Conservation (phyloP, 768 basidiomycete species). For the Suillus occidentalis region DNA sequence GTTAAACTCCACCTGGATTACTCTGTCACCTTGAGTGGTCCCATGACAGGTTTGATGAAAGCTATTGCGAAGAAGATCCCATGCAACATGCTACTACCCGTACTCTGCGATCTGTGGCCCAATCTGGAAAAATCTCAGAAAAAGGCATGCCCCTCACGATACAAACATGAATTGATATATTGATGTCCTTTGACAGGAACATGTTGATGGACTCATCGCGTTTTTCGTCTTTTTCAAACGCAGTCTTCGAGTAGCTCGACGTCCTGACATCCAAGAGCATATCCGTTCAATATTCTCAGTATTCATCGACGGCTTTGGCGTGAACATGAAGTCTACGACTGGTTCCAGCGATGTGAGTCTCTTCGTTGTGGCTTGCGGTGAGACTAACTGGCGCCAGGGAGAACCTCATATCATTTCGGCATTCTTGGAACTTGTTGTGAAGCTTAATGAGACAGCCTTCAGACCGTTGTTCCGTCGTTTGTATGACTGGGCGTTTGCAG, state of each 20-base stretch:
- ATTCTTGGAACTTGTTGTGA: constrained; percentile 87
- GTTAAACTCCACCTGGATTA: constrained; percentile 58
- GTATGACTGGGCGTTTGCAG: constrained; percentile 92
- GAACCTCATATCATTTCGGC: constrained; percentile 58
- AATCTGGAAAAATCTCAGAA: constrained; percentile 33
- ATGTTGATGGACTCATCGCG: constrained; percentile 26
- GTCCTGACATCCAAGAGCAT: constrained; percentile 63
- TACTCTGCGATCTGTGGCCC: constrained; percentile 61
- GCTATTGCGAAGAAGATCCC: constrained; percentile 70
- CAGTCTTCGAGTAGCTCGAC: constrained; percentile 61
- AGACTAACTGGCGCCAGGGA: constrained; percentile 37
- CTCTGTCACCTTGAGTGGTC: constrained; percentile 19
- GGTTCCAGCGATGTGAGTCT: constrained; percentile 30
- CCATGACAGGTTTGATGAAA: constrained; percentile 51
- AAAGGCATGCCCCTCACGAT: constrained; percentile 31
- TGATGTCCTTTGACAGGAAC: constrained; percentile 19
- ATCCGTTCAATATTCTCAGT: constrained; percentile 70
- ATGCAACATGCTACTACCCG: constrained; percentile 63
- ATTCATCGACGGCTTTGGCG: constrained; percentile 77
- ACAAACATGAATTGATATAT: neutral
- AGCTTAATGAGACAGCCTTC: constrained; percentile 91
- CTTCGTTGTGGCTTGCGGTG: neutral
- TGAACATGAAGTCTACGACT: constrained; percentile 36
- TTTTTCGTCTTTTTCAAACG: constrained; percentile 74
- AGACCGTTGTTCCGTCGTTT: constrained; percentile 86